Base-by-base conservation (phyloP, 331 rosid species). In the Phaseolus coccineus region DNA sequence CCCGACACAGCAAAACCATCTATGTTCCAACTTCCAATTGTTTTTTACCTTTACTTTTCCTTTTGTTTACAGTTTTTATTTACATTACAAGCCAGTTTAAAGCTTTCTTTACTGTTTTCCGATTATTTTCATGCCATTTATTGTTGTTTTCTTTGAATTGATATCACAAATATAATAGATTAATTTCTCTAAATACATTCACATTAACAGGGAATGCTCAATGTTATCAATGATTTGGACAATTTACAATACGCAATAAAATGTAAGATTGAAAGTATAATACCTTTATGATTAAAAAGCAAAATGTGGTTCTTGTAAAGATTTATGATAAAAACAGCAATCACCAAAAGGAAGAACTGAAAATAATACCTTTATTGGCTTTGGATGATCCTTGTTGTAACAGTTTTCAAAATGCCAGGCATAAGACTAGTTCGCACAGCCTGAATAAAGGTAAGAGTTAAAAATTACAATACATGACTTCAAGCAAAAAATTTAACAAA, bases 381-480 rank as follows among this genome's bases (percentile, higher is more conserved):
- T 92, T 30, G 99, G 91, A 80, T 93, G 96, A 83, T 93, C 99
- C 85, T 92, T 95, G 87, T 93, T 95, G 79, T 91, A 79, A 93
- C 90, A 50, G 94, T 88, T 90, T 91, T 95, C 90, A 95, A 79
- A 74, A 92, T 86, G 70, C 99, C 99, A 44, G 99, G 90, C 97
- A 95, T 92, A 69, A 95, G 90, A 83, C 91, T 91, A 19, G 96
- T 90, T 35, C 97, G 91, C 16, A 88, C 97, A 67, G 92, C 91
- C 97, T 90, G 84, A 42, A 37, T 44, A 76, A 39, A 79, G 46
- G 57, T 59, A 61, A 66, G 28, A 63, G 44, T 40, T 52, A 68
- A 78, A 71, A 69, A 37, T 61, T 51, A 50, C 55, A 84, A 33
- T 62, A 62, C 2, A 50, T 37, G 31, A 63, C 51, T 52, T 35